Conservation (phyloP, 2,329 filamentous ascomycete genomes). For the Paecilomyces formosus region DNA sequence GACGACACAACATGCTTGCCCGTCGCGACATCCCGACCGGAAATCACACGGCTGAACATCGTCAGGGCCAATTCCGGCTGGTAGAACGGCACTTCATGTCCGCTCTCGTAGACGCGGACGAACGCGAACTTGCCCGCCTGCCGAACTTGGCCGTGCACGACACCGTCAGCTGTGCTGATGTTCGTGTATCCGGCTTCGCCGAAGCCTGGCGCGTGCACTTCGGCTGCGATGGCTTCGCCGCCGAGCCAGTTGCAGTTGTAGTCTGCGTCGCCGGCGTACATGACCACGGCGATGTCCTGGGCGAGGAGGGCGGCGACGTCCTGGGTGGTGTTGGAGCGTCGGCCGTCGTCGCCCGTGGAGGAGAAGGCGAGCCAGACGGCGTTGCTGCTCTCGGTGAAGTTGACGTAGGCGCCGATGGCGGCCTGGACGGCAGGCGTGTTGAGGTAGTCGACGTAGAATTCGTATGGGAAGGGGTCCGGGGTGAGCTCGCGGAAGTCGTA, state of each 20-base stretch:
- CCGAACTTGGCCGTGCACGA: background rate
- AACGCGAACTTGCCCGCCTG: slow-evolving; percentile 2
- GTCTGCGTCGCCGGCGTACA: slow-evolving; percentile 25
- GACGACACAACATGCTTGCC: slow-evolving; percentile 21
- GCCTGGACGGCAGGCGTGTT: slow-evolving; percentile 40
- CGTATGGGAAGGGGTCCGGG: slow-evolving; percentile 20
- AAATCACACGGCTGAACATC: slow-evolving; percentile 44
- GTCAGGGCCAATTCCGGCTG: slow-evolving; percentile 44
- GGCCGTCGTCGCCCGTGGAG: slow-evolving; percentile 38
- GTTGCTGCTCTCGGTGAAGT: slow-evolving; percentile 38
- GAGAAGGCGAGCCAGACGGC: slow-evolving; percentile 36
- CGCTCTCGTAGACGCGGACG: slow-evolving; percentile 33
- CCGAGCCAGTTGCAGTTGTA: slow-evolving; percentile 13
- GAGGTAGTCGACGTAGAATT: slow-evolving; percentile 44
- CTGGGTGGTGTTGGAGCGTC: slow-evolving; percentile 29
- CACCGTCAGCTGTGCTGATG: background rate
- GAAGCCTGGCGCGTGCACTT: background rate
- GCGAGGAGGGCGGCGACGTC: slow-evolving; percentile 36
- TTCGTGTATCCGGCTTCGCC: background rate
- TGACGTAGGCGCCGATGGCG: slow-evolving; percentile 45
- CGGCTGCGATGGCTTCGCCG: background rate
- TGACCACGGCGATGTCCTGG: slow-evolving; percentile 28
- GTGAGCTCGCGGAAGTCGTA: slow-evolving; percentile 41
- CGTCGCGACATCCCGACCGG: slow-evolving; percentile 44
- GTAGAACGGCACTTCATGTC: slow-evolving; percentile 49